phyloP scores from a whole-genome alignment of 257 asterid genomes.

The Echium plantagineum region DNA sequence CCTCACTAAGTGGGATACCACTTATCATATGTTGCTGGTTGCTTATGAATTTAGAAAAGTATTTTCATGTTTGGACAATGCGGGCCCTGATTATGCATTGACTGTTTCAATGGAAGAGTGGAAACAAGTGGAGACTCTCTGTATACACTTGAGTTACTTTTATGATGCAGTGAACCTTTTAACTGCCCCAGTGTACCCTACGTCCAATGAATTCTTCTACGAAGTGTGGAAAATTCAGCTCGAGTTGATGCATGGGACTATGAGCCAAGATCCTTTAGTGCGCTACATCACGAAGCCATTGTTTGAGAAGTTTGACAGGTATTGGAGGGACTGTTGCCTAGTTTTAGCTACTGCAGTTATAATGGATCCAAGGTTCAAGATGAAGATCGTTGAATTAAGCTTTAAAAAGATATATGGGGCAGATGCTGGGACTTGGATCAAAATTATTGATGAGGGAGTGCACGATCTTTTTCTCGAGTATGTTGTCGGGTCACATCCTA shows the following conservation, averaged over 20 bases:
- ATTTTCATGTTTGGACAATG: conserved; percentile 8
- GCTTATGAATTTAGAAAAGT: conserved; percentile 9
- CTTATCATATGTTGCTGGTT: conserved; percentile 7
- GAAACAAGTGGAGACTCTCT: conserved; percentile 7
- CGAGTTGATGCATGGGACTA: conserved; percentile 39
- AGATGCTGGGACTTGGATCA: conserved; percentile 29
- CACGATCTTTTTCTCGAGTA: conserved; percentile 39
- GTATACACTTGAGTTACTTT: conserved; percentile 1
- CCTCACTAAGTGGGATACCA: conserved; percentile 7
- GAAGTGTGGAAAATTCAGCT: conserved; percentile 43
- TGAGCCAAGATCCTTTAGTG: conserved; percentile 26
- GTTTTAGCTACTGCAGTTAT: conserved; percentile 58
- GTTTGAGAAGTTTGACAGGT: conserved; percentile 32
- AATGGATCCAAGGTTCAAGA: conserved; percentile 69
- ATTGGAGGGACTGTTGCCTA: conserved; percentile 51
- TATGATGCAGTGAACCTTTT: conserved; percentile 10
- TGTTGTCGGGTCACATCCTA: conserved; percentile 26
- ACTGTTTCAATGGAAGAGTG: conserved; percentile 5
- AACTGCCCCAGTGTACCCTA: conserved; percentile 34
- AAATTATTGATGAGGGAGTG: conserved; percentile 37
- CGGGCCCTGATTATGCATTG: conserved; percentile 2
- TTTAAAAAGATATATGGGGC: conserved; percentile 42
- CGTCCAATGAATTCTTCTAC: conserved; percentile 48
- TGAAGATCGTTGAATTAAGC: conserved; percentile 43
- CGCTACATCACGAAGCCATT: conserved; percentile 32